Base-by-base conservation (phyloP, 441 rosid genomes). In the Adansonia grandidieri region DNA sequence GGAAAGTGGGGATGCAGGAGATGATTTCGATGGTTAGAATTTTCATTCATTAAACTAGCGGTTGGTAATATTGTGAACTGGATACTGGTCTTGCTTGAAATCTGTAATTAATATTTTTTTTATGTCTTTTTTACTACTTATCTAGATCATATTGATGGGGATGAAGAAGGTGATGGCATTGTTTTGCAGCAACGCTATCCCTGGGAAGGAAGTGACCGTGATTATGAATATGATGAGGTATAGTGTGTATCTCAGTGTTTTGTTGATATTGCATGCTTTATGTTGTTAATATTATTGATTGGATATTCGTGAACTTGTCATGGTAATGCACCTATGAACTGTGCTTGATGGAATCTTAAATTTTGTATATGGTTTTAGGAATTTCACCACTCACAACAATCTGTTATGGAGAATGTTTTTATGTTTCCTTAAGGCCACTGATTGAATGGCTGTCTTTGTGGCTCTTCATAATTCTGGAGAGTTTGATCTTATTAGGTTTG, bases 191-290 rank as follows among this genome's bases (percentile, higher is more conserved):
- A 71, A 28, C 76, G 66, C 51, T 76, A 77, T 74, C 87, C 87
- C 14, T 87, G 85, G 87, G 86, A 84, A 48, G 86, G 86, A 57
- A 84, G 64, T 82, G 88, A 86, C 64, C 87, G 86, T 8, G 93
- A 87, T 76, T 88, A 88, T 81, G 61, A 28, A 40, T 90, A 87
- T 64, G 77, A 84, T 57, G 89, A 88, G 91, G 90, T 87, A 71
- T 47, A 51, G 20, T 51, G 6, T 37, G 64, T 37, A 37, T 17
- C 2, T 17, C 28, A 2, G 3, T n/a, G n/a, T 19, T 11, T 73
- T 56, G 7, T 13, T 57, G 32, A 11, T 37, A 1, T 19, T 19
- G 50, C 11, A 1, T 56, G 9, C 37, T 19, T 17, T 3, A 11
- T 40, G 9, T 37, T 72, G 28, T 72, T 22, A 14, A 70, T 70